Evolutionary conservation across 176 grass and related monocot genomes (phyloP), one percentile per base, ranked within the genome.

Genomic region (Panicum miliaceum): DNA sequence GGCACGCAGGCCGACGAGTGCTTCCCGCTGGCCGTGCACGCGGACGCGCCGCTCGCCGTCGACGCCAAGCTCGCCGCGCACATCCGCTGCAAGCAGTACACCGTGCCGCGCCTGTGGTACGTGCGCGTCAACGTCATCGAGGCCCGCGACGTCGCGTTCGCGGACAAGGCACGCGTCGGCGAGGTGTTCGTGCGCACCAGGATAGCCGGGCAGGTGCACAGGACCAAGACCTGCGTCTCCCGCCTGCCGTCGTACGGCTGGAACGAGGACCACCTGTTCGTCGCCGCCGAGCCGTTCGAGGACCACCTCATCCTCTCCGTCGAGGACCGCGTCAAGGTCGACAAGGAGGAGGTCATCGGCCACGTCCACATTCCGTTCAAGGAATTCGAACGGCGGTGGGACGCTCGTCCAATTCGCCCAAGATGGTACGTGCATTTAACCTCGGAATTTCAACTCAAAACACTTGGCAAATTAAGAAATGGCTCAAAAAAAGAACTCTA

Each of bases 1-100:
- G 93, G 90, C 64, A 94, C 90, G 36, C 93, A 94, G 80, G 90
- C 85, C 27, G 90, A 94, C 75, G 87, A 90, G 71, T 89, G 87
- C 70, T 94, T 94, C 78, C 73, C 82, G 35, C 81, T 85, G 71
- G 89, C 90, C 41, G 73, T 86, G 81, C 93, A 92, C 77, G 85
- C 82, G n/a, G 86, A 94, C 83, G 69, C 82, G 32, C 46, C 72
- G 18, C 29, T 87, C 85, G 64, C 85, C 37, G 77, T 82, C 12
- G 90, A 86, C 81, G 83, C 84, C 38, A 77, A 32, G 84, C 75
- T 89, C 58, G 85, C 78, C 57, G 74, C 83, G 75, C 87, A 90
- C 81, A 83, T 87, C 83, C 84, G 82, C 18, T 87, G 87, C 68
- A 95, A 90, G 75, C 87, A 88, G 81, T 95, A 95, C 88, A 84